These are phyloP conservation scores for Rhizodiscina lignyota DNA, from an alignment of 495 filamentous ascomycete species.

Conservation along the genomic window DNA sequence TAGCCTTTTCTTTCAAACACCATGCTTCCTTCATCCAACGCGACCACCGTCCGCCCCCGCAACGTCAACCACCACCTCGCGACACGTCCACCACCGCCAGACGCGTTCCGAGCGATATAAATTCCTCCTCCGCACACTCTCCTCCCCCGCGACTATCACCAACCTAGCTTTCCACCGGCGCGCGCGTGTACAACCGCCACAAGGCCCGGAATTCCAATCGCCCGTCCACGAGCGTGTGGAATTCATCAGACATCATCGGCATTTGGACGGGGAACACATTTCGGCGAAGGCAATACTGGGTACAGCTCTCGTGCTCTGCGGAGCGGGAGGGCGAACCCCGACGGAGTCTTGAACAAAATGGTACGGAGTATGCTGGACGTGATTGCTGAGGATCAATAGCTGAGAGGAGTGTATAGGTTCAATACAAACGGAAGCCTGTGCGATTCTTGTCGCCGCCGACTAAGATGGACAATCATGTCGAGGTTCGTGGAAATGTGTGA, in stretches of 20 bases:
- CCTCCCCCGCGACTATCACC: neutral
- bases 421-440: constrained; percentile 92
- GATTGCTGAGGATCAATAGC: neutral
- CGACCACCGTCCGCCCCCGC: no score
- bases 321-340: neutral
- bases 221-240: neutral
- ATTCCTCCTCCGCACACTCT: neutral
- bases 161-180: neutral
- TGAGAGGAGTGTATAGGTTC: constrained; percentile 39
- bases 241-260: neutral
- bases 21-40: no score
- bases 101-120: neutral
- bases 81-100: neutral
- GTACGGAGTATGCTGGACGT: neutral
- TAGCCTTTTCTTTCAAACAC: no score
- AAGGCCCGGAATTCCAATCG: neutral
- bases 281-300: neutral
- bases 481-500: constrained; percentile 34
- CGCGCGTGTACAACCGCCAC: neutral
- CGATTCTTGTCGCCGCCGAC: constrained; percentile 57
- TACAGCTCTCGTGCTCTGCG: neutral
- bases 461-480: constrained; percentile 62
- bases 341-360: neutral
- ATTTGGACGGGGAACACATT: neutral
- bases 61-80: neutral